Evolutionary conservation across 306 rosid genomes (phyloP).

Genomic region (Citrullus colocynthis): DNA sequence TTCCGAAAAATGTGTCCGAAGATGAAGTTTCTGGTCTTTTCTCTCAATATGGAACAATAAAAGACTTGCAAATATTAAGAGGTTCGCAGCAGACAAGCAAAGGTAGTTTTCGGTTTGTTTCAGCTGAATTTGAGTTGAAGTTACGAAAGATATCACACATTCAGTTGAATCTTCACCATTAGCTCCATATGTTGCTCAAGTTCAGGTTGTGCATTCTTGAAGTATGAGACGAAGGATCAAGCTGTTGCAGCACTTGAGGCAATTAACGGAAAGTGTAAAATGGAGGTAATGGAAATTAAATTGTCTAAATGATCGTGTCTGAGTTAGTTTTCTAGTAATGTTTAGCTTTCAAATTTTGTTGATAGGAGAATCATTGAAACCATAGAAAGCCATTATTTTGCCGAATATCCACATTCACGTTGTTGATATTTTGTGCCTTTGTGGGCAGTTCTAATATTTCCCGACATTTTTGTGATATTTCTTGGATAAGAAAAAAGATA

Average conservation of each 20-base stretch:
- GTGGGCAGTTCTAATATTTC: neutral
- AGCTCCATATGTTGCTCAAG: neutral
- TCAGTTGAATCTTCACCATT: conserved; percentile 5
- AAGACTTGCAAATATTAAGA: conserved; percentile 85
- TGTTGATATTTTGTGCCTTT: neutral
- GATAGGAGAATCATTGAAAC: neutral
- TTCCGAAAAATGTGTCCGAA: conserved; percentile 89
- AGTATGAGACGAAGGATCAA: conserved; percentile 89
- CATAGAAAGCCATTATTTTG: neutral
- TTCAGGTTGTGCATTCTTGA: conserved; percentile 90
- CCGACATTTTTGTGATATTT: neutral
- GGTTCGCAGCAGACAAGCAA: conserved; percentile 95
- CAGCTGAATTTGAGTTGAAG: neutral
- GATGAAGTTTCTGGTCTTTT: conserved; percentile 66
- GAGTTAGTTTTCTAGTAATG: conserved; percentile 4
- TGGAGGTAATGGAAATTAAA: conserved; percentile 56
- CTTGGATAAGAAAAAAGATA: neutral
- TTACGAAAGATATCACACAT: neutral
- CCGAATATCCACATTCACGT: neutral
- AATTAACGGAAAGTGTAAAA: conserved; percentile 78
- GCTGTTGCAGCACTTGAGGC: conserved; percentile 82
- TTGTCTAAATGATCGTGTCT: conserved; percentile 3
- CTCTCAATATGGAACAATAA: conserved; percentile 59
- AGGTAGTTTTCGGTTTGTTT: conserved; percentile 28
- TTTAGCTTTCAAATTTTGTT: neutral